Evolutionary conservation across 2,329 filamentous ascomycete genomes (phyloP).

Genomic region (Aspergillus ochraceoroseus): DNA sequence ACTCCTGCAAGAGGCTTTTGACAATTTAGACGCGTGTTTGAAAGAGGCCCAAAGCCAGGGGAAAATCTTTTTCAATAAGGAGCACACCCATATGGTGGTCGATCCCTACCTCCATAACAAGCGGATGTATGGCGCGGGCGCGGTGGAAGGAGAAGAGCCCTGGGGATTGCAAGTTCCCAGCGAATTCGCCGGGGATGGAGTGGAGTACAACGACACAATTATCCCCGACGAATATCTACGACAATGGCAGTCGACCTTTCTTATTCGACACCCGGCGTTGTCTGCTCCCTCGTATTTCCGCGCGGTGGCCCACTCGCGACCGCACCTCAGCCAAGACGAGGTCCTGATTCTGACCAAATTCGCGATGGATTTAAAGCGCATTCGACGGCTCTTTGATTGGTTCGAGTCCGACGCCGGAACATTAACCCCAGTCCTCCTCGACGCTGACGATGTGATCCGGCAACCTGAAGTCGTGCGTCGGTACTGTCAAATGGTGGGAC

Average conservation of each 20-base stretch:
- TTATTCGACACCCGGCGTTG: constrained; percentile 35
- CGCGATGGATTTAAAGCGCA: background rate
- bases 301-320: constrained; percentile 4
- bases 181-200: too few relatives aligned
- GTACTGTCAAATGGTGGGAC: constrained; percentile 2
- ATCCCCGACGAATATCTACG: constrained; percentile 30
- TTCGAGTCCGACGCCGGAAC: background rate
- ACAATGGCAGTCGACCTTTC: constrained; percentile 26
- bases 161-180: background rate
- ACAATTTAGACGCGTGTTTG: background rate
- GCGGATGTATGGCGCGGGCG: background rate
- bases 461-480: constrained; percentile 18
- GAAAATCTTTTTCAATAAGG: background rate
- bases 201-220: constrained; percentile 22
- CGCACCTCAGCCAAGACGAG: background rate
- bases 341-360: background rate
- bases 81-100: constrained; percentile 1
- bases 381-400: constrained; percentile 4
- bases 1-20: background rate
- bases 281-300: constrained; percentile 35
- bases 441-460: constrained; percentile 30
- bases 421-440: constrained; percentile 22
- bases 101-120: background rate
- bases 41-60: background rate
- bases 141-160: background rate